Base-by-base conservation (phyloP, 345 rosid genomes). In the Dipteronia sinensis region DNA sequence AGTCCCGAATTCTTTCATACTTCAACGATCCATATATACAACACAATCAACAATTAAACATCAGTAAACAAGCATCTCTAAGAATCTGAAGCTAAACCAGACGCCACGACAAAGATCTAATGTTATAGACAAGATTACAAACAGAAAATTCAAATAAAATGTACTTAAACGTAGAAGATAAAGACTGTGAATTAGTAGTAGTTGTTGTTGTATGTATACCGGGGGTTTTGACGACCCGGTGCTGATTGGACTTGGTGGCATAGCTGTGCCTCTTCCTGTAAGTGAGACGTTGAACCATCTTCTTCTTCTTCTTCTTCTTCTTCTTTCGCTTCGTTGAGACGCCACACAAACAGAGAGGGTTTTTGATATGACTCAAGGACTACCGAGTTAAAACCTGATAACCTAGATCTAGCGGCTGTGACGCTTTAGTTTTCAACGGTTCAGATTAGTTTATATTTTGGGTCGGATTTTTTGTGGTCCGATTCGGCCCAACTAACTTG, bases 241-340 rank as follows among this genome's bases (percentile, higher is more conserved):
- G 86, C 79, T 85, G 86, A 78, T 85, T 85, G 7, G 88, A 85
- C 63, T 83, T 85, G 46, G 88, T 85, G 78, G 86, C 88, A 42
- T 85, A 85, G 79, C 86, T 83, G 71, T 85, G 88, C 49, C 86
- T 80, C 69, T 67, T 80, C 62, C 88, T 83, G 77, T 85, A 83
- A 0, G 85, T 85, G 29, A 85, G 85, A 25, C 88, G 86, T 74
- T 85, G 88, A 34, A 83, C 88, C 88, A 85, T 85, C 63, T 83
- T 73, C 58, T 15, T 49, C 55, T 40, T 5, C 51, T 46, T 46
- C 22, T 4, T 44, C 55, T 27, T 29, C 38, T 31, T 31, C 6
- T 31, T 31, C 38, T 34, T 34, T 42, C 46, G 3, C 17, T 20
- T 56, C n/a, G 12, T 15, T 59, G 7, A 68, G 19, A 67, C 46